Conservation (phyloP, 2,329 filamentous ascomycete species). For the Cladosporium halotolerans region DNA sequence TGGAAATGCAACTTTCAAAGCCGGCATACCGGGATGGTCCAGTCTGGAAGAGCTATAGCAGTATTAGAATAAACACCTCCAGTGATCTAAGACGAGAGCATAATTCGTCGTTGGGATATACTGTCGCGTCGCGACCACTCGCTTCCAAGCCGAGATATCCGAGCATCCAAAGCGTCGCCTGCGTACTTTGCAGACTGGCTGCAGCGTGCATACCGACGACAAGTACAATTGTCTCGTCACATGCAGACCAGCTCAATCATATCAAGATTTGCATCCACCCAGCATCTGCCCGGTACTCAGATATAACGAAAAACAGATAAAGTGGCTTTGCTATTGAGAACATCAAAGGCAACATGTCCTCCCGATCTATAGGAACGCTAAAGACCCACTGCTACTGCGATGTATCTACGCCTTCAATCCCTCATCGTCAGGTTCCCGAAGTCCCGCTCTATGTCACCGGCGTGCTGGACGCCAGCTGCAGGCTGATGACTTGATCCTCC, state of each 20-base stretch:
- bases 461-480: slow-evolving; percentile 48
- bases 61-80: neutral
- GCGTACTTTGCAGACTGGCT: neutral
- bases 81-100: neutral
- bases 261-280: neutral
- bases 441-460: slow-evolving; percentile 43
- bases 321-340: neutral
- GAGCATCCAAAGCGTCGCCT: neutral
- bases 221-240: neutral
- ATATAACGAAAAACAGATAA: neutral
- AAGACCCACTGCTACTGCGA: neutral
- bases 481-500: slow-evolving; percentile 49
- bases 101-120: neutral
- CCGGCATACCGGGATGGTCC: neutral
- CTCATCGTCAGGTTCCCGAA: slow-evolving; percentile 16
- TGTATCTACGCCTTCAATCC: neutral
- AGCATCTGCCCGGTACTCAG: neutral
- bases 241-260: neutral
- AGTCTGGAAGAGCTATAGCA: neutral
- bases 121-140: neutral
- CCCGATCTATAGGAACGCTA: neutral
- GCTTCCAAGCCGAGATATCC: neutral
- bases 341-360: neutral
- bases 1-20: neutral
- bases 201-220: neutral